Evolutionary conservation across 2,329 filamentous ascomycete species (phyloP).

Genomic region (Westerdykella sp.): DNA sequence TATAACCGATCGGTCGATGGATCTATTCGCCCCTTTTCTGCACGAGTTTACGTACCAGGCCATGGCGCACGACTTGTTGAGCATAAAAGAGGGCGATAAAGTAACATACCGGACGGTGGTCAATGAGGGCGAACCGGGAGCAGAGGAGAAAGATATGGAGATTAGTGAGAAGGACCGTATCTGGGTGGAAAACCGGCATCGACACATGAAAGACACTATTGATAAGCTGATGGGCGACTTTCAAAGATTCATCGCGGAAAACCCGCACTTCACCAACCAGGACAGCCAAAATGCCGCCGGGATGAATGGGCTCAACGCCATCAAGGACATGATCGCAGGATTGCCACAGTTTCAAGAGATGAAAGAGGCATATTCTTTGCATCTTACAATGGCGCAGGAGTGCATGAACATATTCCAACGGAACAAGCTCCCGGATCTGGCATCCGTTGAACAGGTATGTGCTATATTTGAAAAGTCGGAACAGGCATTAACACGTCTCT

Average conservation of each 20-base stretch:
- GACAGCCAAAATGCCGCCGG: constrained; percentile 62
- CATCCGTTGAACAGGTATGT: constrained; percentile 70
- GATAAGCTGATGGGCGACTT: constrained; percentile 91
- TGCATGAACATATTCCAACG: constrained; percentile 91
- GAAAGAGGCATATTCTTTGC: constrained; percentile 90
- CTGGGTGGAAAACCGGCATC: constrained; percentile 90
- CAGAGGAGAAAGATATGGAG: constrained; percentile 84
- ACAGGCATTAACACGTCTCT: constrained; percentile 1
- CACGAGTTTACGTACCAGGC: constrained; percentile 99
- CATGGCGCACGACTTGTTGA: constrained; percentile 91
- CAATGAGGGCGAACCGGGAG: constrained; percentile 64
- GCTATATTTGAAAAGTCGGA: not conserved
- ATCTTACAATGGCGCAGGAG: constrained; percentile 93
- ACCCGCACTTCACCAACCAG: constrained; percentile 83
- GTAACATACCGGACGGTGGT: constrained; percentile 75
- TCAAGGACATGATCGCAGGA: constrained; percentile 95
- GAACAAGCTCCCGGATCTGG: constrained; percentile 78
- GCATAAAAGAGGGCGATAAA: constrained; percentile 83
- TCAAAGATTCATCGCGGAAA: constrained; percentile 81
- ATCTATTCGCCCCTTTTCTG: constrained; percentile 76
- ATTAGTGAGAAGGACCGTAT: constrained; percentile 86
- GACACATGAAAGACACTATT: constrained; percentile 97
- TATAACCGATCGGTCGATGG: constrained; percentile 89
- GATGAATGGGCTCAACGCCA: constrained; percentile 81
- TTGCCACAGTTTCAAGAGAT: constrained; percentile 91